Evolutionary conservation across 352 stramenopile species (phyloP).

Genomic region (Phytophthora cryptogea): DNA sequence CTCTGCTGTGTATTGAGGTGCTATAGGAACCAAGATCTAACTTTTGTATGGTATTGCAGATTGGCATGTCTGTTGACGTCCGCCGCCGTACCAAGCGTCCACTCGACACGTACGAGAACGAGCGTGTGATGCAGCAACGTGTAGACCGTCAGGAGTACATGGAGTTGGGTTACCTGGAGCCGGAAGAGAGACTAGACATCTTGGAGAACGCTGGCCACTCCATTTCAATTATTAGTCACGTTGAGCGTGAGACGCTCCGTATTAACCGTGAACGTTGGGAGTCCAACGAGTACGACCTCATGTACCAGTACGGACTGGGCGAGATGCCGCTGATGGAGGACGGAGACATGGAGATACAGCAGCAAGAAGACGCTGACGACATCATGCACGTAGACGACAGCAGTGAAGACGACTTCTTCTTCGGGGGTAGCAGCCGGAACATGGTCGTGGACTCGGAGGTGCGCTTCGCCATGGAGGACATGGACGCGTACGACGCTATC

Average conservation of each 20-base stretch:
- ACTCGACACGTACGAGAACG: constrained; percentile 69
- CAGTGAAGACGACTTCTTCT: constrained; percentile 64
- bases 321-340: constrained; percentile 68
- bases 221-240: constrained; percentile 62
- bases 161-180: constrained; percentile 81
- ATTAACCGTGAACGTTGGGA: constrained; percentile 86
- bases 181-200: constrained; percentile 77
- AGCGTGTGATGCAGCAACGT: constrained; percentile 52
- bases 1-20: neutral
- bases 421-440: constrained; percentile 37
- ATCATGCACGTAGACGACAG: constrained; percentile 60
- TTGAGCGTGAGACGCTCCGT: constrained; percentile 69
- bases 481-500: constrained; percentile 71
- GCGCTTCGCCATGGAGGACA: constrained; percentile 73
- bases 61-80: constrained; percentile 72
- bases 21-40: constrained; percentile 6
- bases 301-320: constrained; percentile 80
- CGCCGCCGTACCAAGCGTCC: constrained; percentile 64
- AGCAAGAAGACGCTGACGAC: constrained; percentile 44
- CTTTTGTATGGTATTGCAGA: constrained; percentile 26
- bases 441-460: constrained; percentile 57
- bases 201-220: constrained; percentile 71
- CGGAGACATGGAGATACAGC: constrained; percentile 51
- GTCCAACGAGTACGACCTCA: constrained; percentile 85
- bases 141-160: constrained; percentile 81